A percentile compares a stretch with the other conserved stretches of the same genome.
Evolutionary conservation across 129 eudicot species (phyloP).

Genomic region (Flaveria robusta): DNA sequence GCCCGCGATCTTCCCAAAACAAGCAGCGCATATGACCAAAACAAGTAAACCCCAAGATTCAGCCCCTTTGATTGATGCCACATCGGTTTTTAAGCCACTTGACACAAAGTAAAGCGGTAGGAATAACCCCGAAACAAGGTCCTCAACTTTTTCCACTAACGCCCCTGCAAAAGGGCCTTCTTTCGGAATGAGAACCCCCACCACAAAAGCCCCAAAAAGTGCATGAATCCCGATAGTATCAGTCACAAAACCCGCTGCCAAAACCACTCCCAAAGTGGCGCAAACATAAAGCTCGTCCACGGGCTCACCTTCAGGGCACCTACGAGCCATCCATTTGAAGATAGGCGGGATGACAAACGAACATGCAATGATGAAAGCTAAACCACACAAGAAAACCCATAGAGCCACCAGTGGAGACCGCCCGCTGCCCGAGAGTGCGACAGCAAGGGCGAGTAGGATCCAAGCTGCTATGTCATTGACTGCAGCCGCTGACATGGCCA

Average conservation of each 20-base stretch:
- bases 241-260: slow-evolving; percentile 72
- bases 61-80: slow-evolving; percentile 73
- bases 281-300: slow-evolving; percentile 72
- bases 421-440: slow-evolving; percentile 68
- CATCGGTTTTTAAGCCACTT: slow-evolving; percentile 75
- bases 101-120: slow-evolving; percentile 80
- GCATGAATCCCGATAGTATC: slow-evolving; percentile 86
- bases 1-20: slow-evolving; percentile 68
- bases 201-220: slow-evolving; percentile 78
- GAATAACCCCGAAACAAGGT: slow-evolving; percentile 70
- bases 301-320: slow-evolving; percentile 76
- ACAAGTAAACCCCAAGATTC: slow-evolving; percentile 83
- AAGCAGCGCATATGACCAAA: slow-evolving; percentile 62
- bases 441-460: slow-evolving; percentile 74
- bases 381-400: slow-evolving; percentile 70
- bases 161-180: slow-evolving; percentile 82
- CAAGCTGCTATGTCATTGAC: slow-evolving; percentile 87
- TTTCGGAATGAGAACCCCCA: slow-evolving; percentile 72
- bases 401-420: slow-evolving; percentile 58
- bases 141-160: slow-evolving; percentile 81
- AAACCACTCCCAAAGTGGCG: slow-evolving; percentile 60
- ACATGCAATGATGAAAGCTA: slow-evolving; percentile 48
- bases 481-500: slow-evolving; percentile 96
- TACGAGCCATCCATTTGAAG: slow-evolving; percentile 62
- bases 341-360: slow-evolving; percentile 54